These are phyloP conservation scores for Thermochaetoides dissita DNA, from an alignment of 2,329 filamentous ascomycete genomes.

Conservation along the genomic window DNA sequence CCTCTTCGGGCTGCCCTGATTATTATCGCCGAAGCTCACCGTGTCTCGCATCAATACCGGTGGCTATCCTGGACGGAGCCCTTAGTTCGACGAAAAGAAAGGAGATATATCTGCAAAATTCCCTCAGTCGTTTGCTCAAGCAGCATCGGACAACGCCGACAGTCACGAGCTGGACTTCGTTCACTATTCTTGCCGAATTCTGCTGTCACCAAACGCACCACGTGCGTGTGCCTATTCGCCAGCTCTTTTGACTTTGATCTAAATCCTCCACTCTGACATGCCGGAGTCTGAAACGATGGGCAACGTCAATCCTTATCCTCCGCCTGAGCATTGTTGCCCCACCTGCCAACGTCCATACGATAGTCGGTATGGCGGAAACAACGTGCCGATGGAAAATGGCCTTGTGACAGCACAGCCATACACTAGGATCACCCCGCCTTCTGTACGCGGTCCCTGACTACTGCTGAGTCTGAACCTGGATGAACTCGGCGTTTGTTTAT, in stretches of 20 bases:
- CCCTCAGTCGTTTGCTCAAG: neutral
- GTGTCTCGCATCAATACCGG: constrained; percentile 1
- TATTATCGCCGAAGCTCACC: neutral
- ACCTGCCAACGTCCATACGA: too few relatives aligned
- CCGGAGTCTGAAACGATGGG: too few relatives aligned
- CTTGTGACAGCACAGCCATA: constrained; percentile 8
- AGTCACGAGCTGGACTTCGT: too few relatives aligned
- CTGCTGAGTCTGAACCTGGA: too few relatives aligned
- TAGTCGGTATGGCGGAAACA: constrained; percentile 5
- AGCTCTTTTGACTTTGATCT: too few relatives aligned
- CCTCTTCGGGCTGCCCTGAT: too few relatives aligned
- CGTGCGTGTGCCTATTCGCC: too few relatives aligned
- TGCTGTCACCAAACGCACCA: neutral
- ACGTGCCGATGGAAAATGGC: constrained; percentile 9
- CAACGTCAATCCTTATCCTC: too few relatives aligned
- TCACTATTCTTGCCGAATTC: neutral
- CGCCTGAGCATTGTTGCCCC: too few relatives aligned
- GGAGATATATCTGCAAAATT: constrained; percentile 4
- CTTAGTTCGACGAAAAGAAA: neutral
- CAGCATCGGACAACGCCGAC: too few relatives aligned
- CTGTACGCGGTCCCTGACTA: constrained; percentile 7
- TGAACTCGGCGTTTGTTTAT: too few relatives aligned
- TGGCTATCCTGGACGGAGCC: neutral
- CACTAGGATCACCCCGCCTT: constrained; percentile 11
- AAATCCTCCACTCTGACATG: too few relatives aligned